phyloP scores from a whole-genome alignment of 2,329 filamentous ascomycete genomes.

The Fusarium sp. region DNA sequence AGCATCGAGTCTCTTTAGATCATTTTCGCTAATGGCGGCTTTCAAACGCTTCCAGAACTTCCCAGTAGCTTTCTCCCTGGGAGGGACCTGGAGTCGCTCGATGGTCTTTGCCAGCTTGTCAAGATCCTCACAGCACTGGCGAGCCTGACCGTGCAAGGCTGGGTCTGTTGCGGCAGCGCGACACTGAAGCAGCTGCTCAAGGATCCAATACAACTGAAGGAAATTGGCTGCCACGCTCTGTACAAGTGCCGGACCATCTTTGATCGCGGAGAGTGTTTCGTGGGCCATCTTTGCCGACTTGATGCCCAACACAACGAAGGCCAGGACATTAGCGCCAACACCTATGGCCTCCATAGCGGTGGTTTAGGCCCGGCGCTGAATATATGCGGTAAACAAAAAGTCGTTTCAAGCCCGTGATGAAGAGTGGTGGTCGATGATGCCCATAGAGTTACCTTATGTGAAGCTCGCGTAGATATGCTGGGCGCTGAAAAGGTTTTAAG shows the following conservation, averaged over 20 bases:
- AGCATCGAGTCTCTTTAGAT: neutral
- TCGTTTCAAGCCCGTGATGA: no score
- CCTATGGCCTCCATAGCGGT: conserved; percentile 20
- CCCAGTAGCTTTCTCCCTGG: neutral
- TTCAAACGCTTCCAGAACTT: conserved; percentile 19
- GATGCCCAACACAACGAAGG: conserved; percentile 20
- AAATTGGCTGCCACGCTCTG: neutral
- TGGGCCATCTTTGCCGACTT: conserved; percentile 15
- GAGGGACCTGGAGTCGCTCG: neutral
- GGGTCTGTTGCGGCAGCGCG: neutral
- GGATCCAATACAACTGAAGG: conserved; percentile 6
- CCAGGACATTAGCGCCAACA: conserved; percentile 24
- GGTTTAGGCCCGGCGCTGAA: no score
- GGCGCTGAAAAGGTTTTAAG: neutral
- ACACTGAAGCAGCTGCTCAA: conserved; percentile 12
- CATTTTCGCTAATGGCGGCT: conserved; percentile 4
- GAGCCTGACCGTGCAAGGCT: neutral
- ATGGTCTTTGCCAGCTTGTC: neutral
- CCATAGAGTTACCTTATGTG: no score
- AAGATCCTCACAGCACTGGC: conserved; percentile 9
- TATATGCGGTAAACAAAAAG: no score
- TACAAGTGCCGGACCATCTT: conserved; percentile 24
- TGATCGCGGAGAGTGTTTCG: conserved; percentile 12
- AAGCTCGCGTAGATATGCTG: no score
- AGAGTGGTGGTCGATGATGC: no score